Percentiles rank a stretch among this genome's conserved stretches.
These are phyloP conservation scores for Bondarzewia mesenterica DNA, from an alignment of 1,284 basidiomycete species.

Conservation along the genomic window DNA sequence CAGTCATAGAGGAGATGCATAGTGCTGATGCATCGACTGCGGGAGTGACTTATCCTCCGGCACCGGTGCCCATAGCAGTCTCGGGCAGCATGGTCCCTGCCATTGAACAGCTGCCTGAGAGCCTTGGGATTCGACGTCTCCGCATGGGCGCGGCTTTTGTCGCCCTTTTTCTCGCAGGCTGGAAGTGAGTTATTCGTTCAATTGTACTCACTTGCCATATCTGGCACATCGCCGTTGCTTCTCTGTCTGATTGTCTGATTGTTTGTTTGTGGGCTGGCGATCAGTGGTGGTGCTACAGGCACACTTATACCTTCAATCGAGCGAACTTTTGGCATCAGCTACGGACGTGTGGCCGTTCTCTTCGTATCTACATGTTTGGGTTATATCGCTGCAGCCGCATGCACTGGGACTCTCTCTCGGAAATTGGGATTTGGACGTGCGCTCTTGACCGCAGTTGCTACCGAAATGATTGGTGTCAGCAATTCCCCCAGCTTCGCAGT, in stretches of 20 bases:
- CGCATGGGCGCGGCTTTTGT: neutral
- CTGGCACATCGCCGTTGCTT: too few relatives aligned
- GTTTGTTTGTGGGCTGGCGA: neutral
- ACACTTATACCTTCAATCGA: neutral
- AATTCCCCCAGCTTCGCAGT: neutral
- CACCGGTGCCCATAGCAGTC: neutral
- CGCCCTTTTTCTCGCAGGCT: neutral
- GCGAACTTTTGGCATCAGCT: neutral
- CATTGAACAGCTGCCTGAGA: neutral
- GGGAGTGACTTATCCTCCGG: neutral
- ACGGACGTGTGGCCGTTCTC: neutral
- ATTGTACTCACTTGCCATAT: neutral
- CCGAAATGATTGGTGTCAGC: conserved; percentile 23
- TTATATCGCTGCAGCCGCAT: neutral
- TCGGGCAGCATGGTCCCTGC: too few relatives aligned
- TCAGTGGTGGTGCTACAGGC: neutral
- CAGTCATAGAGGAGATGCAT: neutral
- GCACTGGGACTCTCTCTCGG: neutral
- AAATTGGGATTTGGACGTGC: conserved; percentile 17
- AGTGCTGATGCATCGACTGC: neutral
- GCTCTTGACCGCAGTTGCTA: conserved; percentile 17
- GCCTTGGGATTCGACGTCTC: neutral
- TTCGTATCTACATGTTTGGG: neutral
- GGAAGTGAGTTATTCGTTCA: neutral
- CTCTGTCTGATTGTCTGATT: too few relatives aligned